These are phyloP conservation scores for Zygosaccharomyces rouxii DNA, from an alignment of 805 yeast species.

Conservation along the genomic window DNA sequence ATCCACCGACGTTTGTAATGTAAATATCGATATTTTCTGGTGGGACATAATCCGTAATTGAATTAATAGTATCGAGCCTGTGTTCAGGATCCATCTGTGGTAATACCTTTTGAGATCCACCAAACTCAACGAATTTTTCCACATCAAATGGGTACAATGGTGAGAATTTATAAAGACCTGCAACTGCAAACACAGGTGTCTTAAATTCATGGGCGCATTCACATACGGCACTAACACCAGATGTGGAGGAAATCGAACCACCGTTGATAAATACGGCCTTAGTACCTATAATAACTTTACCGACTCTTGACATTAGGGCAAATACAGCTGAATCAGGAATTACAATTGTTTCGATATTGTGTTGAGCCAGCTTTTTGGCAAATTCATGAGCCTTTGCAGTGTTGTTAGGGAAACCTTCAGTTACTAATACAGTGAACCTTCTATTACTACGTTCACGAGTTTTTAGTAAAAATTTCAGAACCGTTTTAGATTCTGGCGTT, in stretches of 20 bases:
- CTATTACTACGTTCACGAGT: constrained; percentile 74
- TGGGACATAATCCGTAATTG: constrained; percentile 82
- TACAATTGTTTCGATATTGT: constrained; percentile 83
- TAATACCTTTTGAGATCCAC: constrained; percentile 54
- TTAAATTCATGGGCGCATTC: constrained; percentile 93
- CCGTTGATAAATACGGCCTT: constrained; percentile 94
- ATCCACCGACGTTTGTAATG: constrained; percentile 94
- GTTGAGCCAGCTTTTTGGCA: constrained; percentile 73
- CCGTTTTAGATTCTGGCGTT: constrained; percentile 91
- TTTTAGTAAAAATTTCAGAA: constrained; percentile 75
- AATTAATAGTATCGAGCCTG: constrained; percentile 55
- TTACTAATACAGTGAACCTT: constrained; percentile 84
- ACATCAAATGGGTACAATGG: constrained; percentile 89
- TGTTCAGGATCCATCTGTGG: constrained; percentile 62
- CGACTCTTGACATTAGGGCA: constrained; percentile 96
- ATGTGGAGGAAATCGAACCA: constrained; percentile 79
- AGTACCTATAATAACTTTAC: constrained; percentile 92
- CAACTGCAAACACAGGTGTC: constrained; percentile 95
- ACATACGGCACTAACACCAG: constrained; percentile 90
- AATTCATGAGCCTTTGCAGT: constrained; percentile 71
- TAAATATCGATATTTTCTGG: constrained; percentile 94
- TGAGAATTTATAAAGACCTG: constrained; percentile 88
- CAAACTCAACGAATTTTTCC: constrained; percentile 81
- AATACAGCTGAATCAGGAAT: constrained; percentile 90
- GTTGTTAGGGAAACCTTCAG: constrained; percentile 90